Conservation (phyloP, 345 rosid species). For the Diplotaxis tenuifolia region DNA sequence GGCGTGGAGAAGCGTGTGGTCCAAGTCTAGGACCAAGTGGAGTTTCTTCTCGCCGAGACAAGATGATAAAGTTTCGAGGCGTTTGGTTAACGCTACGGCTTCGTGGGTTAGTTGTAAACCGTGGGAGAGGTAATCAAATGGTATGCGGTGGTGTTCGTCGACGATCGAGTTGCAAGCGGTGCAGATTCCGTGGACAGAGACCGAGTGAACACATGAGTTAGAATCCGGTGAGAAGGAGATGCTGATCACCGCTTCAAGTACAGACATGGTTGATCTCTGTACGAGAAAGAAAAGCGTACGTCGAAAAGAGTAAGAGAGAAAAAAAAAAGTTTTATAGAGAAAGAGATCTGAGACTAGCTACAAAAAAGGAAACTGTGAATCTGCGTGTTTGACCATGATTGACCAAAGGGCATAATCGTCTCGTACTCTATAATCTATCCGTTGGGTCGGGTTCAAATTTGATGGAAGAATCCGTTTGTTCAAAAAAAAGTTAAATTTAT, state of each 20-base stretch:
- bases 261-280: not conserved
- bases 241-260: not conserved
- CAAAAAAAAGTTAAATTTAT: too few species aligned
- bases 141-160: not conserved
- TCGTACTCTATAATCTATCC: too few species aligned
- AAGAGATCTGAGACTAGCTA: too few species aligned
- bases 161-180: not conserved
- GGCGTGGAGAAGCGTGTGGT: constrained; percentile 16
- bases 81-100: not conserved
- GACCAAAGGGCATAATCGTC: too few species aligned
- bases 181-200: not conserved
- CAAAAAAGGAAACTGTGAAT: too few species aligned
- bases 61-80: not conserved
- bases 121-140: not conserved
- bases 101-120: constrained; percentile 16
- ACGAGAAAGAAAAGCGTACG: not conserved
- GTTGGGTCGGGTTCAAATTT: too few species aligned
- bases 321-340: too few species aligned
- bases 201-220: constrained; percentile 7
- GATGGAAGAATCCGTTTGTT: too few species aligned
- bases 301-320: too few species aligned
- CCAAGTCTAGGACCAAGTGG: constrained; percentile 21
- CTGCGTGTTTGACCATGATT: too few species aligned
- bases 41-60: not conserved
- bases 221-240: not conserved